phyloP scores from a whole-genome alignment of 306 rosid genomes.

The Cucumis melo region DNA sequence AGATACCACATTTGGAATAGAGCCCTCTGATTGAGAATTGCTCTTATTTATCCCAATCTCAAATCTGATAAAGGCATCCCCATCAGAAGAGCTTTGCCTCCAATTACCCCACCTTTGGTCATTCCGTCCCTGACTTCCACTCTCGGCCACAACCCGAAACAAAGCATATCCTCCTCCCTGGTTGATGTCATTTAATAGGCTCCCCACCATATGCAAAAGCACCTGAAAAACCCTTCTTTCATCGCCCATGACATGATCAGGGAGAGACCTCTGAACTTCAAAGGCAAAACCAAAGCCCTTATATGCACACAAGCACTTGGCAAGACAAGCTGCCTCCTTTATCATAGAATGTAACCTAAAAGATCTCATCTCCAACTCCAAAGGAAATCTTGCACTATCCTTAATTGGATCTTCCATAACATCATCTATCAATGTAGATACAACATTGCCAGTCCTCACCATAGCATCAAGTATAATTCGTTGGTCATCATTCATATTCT shows the following conservation, averaged over 20 bases:
- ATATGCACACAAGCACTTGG: constrained; percentile 75
- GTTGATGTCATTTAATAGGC: constrained; percentile 47
- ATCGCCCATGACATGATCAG: constrained; percentile 81
- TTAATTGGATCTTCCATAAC: constrained; percentile 76
- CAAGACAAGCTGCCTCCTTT: constrained; percentile 91
- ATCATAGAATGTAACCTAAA: constrained; percentile 69
- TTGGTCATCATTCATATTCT: constrained; percentile 57
- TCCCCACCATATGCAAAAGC: constrained; percentile 94
- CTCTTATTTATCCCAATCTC: constrained; percentile 57
- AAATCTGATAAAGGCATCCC: constrained; percentile 68
- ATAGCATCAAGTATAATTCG: constrained; percentile 68
- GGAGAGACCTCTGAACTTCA: constrained; percentile 76
- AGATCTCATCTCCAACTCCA: constrained; percentile 72
- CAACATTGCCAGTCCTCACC: constrained; percentile 77
- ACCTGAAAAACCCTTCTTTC: constrained; percentile 97
- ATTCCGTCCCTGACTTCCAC: constrained; percentile 79
- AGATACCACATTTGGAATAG: constrained; percentile 21
- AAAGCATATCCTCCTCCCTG: constrained; percentile 48
- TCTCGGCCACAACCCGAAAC: constrained; percentile 51
- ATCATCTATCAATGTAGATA: constrained; percentile 78
- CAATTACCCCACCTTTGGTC: constrained; percentile 74
- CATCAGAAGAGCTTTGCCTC: constrained; percentile 74
- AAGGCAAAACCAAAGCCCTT: constrained; percentile 52
- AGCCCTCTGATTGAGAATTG: constrained; percentile 40
- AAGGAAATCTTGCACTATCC: constrained; percentile 62